Conservation (phyloP, 805 yeast genomes). For the Wickerhamiella azymoides region DNA sequence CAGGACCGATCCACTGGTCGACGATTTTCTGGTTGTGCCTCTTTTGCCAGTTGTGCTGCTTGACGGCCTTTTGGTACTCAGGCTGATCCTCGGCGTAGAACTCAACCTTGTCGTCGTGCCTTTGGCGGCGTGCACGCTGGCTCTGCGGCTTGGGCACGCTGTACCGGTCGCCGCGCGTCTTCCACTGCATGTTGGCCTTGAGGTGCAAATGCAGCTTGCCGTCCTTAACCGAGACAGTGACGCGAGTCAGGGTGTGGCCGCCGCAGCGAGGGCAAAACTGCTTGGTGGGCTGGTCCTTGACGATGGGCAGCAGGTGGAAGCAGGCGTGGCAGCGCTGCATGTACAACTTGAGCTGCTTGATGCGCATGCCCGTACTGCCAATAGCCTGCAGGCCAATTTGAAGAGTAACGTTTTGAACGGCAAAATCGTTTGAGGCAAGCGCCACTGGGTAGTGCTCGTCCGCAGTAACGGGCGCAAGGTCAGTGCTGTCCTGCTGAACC, state of each 20-base stretch:
- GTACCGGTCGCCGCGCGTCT: conserved; percentile 69
- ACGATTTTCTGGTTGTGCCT: conserved; percentile 73
- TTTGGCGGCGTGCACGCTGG: conserved; percentile 58
- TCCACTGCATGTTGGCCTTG: conserved; percentile 89
- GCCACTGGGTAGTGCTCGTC: conserved; percentile 50
- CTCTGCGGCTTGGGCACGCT: conserved; percentile 80
- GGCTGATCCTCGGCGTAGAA: conserved; percentile 80
- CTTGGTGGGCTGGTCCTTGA: conserved; percentile 45
- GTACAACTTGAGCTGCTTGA: conserved; percentile 73
- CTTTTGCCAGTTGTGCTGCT: conserved; percentile 77
- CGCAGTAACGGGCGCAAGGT: conserved; percentile 26
- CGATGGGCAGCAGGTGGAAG: conserved; percentile 66
- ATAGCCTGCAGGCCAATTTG: conserved; percentile 80
- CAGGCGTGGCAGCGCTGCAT: conserved; percentile 98
- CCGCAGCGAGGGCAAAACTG: conserved; percentile 96
- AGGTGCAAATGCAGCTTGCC: conserved; percentile 81
- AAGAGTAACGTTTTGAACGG: conserved; percentile 87
- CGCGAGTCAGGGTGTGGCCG: conserved; percentile 76
- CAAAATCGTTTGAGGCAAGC: conserved; percentile 89
- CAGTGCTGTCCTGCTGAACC: conserved; percentile 54
- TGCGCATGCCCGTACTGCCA: conserved; percentile 75
- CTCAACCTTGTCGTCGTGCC: conserved; percentile 66
- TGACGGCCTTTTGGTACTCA: conserved; percentile 78
- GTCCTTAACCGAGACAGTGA: conserved; percentile 72
- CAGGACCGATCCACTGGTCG: conserved; percentile 90